Evolutionary conservation across 352 stramenopile species (phyloP), one percentile per base, ranked within the genome.

Genomic region (Phytophthora pistaciae): DNA sequence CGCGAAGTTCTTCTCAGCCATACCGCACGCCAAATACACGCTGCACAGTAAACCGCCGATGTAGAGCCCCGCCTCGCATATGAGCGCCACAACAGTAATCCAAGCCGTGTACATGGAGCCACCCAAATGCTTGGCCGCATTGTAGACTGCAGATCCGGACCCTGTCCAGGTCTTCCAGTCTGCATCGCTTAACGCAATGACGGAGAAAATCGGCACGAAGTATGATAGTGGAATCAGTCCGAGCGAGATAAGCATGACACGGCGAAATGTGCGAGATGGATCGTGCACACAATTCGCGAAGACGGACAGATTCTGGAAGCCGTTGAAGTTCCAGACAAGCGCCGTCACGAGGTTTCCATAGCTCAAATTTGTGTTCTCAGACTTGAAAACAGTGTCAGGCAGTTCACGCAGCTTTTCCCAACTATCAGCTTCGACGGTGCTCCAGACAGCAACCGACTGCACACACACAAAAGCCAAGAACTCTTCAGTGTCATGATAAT

Each of bases 281-380:
- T 87, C 44, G 11, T 70, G 52, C 50, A 91, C 82, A 44, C 75
- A 81, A 13, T 74, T 77, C 10, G 70, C 80, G 46, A 88, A 84
- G 25, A 88, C 77, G 6, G 82, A 86, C 29, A 91, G 42, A 36
- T 90, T 90, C 53, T 80, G 71, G 62, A 87, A 89, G 10, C 82
- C 84, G 54, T 82, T 85, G 62, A 78, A 91, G 70, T 75, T 78
- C 80, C 80, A 90, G 18, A 87, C 77, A 14, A 91, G 60, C 4
- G 66, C 66, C 29, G 58, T 82, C 36, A 90, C 40, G 5, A 90
- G 36, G 1, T 56, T 60, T 0, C 49, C 50, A 58, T 71, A 74
- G 1, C 60, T 44, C n/a, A 83, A 65, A 31, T 78, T 58, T 7
- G 81, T 54, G 10, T 70, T 56, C 8, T 64, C 13, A 70, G 44